Conservation (phyloP, 306 rosid species). For the Ochetophila trinervis region DNA sequence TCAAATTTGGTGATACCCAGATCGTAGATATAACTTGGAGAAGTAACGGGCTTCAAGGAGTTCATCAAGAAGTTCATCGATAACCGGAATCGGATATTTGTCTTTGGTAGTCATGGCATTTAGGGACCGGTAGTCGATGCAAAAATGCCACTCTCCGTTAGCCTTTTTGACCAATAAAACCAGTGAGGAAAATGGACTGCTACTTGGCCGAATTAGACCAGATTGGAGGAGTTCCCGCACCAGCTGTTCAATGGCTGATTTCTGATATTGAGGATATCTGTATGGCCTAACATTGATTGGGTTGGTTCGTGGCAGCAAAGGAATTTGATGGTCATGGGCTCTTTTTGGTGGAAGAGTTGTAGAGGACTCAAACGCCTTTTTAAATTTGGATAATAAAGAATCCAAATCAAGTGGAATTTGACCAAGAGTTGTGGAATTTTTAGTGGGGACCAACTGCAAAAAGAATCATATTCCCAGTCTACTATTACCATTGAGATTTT, state of each 20-base stretch:
- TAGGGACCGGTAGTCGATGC: not conserved
- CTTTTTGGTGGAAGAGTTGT: too few species aligned
- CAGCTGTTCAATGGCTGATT: not conserved
- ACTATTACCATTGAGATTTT: not conserved
- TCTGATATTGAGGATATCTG: not conserved
- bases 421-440: too few species aligned
- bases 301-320: not conserved
- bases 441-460: not conserved
- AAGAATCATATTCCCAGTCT: too few species aligned
- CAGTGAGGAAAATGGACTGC: not conserved
- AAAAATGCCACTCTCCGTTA: not conserved
- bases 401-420: too few species aligned
- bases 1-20: constrained; percentile 1
- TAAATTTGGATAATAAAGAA: too few species aligned
- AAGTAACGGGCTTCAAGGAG: not conserved
- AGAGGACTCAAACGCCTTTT: too few species aligned
- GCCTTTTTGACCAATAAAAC: constrained; percentile 2
- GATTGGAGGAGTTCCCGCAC: not conserved
- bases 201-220: not conserved
- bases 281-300: not conserved
- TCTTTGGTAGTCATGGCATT: not conserved
- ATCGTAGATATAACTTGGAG: not conserved
- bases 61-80: constrained; percentile 2
- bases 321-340: too few species aligned
- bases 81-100: constrained; percentile 1